Evolutionary conservation across 2,329 filamentous ascomycete species (phyloP), one percentile per base, ranked within the genome.

Genomic region (Emericellopsis cladophorae): DNA sequence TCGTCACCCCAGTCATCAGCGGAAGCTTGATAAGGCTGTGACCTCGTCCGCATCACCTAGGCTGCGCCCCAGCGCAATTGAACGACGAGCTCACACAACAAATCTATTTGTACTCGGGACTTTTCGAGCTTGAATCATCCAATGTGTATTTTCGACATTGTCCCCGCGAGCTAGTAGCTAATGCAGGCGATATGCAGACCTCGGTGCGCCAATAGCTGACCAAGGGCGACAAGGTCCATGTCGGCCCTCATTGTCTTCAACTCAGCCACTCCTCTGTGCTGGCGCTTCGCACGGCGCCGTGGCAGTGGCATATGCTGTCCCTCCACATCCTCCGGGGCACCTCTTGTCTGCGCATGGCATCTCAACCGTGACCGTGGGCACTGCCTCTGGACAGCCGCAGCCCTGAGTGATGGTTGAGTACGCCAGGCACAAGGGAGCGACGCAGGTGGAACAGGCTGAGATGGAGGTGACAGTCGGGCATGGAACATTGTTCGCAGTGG

Each of bases 391-490:
- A 37, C 60, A 64, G 23, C 55, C 57, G 42, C 57, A 58, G 4
- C 49, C 48, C 9, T 54, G 55, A 16, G 49, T 56, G 15, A 62
- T 40, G 5, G 58, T 61, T 23, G 47, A 46, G 16, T 56, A 22
- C 2, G 24, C 44, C 31, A 61, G 40, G 37, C 60, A 63, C 40
- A 50, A 38, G 10, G 53, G 55, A 18, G 52, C 44, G 1, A 52
- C 36, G 44, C 60, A 64, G 1, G 56, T 60, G 11, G 54, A 51
- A 49, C 60, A 64, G n/a, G 52, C 42, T 8, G 53, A 51, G 4
- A 44, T 34, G 7, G 49, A 40, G 1, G 57, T 61, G 5, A 60
- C 53, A 9, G 59, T 61, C 16, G 60, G 60, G n/a, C 60, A 63
- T 9, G 31, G 31, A 7, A 12, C 44, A 21, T 31, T 33, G 14